A percentile compares a stretch with the other conserved stretches of the same genome.
These are phyloP conservation scores for Rhodotorula taiwanensis DNA, from an alignment of 768 basidiomycete species.

Conservation along the genomic window DNA sequence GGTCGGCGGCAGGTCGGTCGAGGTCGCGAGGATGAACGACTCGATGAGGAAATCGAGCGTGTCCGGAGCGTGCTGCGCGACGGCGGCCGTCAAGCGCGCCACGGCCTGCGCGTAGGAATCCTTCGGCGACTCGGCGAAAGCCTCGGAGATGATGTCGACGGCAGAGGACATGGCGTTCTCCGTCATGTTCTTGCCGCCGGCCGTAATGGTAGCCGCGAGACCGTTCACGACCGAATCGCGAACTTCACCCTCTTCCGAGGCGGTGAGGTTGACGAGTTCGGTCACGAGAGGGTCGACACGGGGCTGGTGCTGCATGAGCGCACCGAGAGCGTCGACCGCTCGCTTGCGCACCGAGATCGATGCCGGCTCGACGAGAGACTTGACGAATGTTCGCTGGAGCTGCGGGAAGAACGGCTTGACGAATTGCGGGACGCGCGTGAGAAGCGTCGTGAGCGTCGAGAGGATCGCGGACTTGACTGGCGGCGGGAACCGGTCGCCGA, in stretches of 20 bases:
- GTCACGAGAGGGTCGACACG: constrained; percentile 86
- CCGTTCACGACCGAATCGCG: constrained; percentile 69
- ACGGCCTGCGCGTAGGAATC: constrained; percentile 35
- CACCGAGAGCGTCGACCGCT: constrained; percentile 76
- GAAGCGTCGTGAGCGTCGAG: constrained; percentile 72
- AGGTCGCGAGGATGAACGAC: constrained; percentile 42
- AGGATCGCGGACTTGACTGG: constrained; percentile 90
- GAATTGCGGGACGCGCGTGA: constrained; percentile 74
- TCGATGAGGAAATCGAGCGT: constrained; percentile 11
- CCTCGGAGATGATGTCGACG: constrained; percentile 66
- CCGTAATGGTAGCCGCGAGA: constrained; percentile 61
- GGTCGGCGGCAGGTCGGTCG: constrained; percentile 63
- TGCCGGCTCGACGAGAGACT: constrained; percentile 73
- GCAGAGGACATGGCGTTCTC: constrained; percentile 66
- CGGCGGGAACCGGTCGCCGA: constrained; percentile 59
- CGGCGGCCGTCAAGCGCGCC: constrained; percentile 21
- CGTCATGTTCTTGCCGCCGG: constrained; percentile 69
- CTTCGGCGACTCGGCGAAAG: constrained; percentile 59
- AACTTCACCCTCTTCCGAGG: constrained; percentile 56
- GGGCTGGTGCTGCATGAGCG: constrained; percentile 81
- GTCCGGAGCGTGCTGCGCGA: constrained; percentile 12
- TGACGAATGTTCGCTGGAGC: constrained; percentile 90
- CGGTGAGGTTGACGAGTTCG: constrained; percentile 54
- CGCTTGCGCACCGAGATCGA: constrained; percentile 70
- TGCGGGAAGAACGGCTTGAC: constrained; percentile 99